Evolutionary conservation across 208 protist genomes (phyloP), one percentile per base, ranked within the genome.

Genomic region (Chromosphaera perkinsii): DNA sequence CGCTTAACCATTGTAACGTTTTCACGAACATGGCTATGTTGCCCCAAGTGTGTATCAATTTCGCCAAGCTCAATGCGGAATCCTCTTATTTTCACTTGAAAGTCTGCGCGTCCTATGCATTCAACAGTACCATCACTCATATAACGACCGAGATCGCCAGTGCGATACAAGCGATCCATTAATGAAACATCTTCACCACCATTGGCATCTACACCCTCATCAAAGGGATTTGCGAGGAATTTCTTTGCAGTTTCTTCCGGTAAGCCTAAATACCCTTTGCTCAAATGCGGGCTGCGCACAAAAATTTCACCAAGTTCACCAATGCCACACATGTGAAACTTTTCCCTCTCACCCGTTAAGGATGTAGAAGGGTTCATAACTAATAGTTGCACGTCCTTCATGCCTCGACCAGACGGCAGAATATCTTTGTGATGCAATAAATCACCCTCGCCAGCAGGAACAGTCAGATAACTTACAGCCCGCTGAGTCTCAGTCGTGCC

Each of bases 41-140:
- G 67, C 5, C 49, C 29, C 20, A 85, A 56, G 35, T 61, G 36
- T 20, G 80, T 79, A 36, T 85, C 76, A 49, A 86, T 85, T 51
- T 86, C 81, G 17, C 77, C 75, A 9, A 86, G 69, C 40, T 86
- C 81, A 57, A 86, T 83, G 40, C 81, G 73, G 69, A 86, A 86
- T 14, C 81, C 81, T n/a, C 42, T 10, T 47, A 86, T 83, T 64
- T 86, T 86, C 27, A 86, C 63, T 66, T 86, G 79, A 45, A 78
- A 68, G 55, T 83, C 79, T 9, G 73, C 76, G 26, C 79, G 62
- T 3, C 79, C 79, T 26, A 78, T 55, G 51, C 75, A 83, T 55
- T 83, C 79, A 24, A 81, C 76, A 1, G 51, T 24, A 22, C 75
- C 60, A 57, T 75, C 51, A 12, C 33, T 29, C 58, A 68, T 52